These are phyloP conservation scores for Cryptomeria japonica DNA, from an alignment of 75 land plant genomes.

Conservation along the genomic window DNA sequence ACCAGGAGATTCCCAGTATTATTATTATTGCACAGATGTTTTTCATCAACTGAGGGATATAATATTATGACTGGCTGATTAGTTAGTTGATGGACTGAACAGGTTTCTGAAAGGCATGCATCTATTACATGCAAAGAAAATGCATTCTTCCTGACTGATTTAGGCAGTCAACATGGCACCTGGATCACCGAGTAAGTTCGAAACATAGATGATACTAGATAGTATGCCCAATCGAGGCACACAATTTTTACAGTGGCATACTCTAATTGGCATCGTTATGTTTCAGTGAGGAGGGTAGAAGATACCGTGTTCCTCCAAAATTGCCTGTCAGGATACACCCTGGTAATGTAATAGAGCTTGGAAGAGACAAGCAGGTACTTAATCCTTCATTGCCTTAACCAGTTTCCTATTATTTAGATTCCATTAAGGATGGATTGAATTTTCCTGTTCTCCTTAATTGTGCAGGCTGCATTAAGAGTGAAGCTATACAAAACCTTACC, in stretches of 20 bases:
- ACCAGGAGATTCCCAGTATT: neutral
- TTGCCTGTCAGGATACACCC: constrained; percentile 66
- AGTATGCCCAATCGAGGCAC: too few species aligned
- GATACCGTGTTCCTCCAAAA: constrained; percentile 59
- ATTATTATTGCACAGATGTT: neutral
- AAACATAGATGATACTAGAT: neutral
- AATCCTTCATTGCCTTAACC: neutral
- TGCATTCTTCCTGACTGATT: constrained; percentile 72
- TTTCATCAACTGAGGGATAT: neutral
- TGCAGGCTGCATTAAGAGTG: constrained; percentile 53
- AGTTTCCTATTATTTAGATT: neutral
- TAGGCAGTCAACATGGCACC: constrained; percentile 76
- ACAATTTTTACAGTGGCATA: neutral
- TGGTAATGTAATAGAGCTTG: constrained; percentile 69
- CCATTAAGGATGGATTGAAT: neutral
- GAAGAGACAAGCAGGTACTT: constrained; percentile 62
- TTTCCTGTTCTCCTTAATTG: neutral
- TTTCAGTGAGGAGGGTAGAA: constrained; percentile 72
- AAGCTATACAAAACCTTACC: constrained; percentile 30
- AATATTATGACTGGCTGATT: neutral
- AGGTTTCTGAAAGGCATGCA: constrained; percentile 81
- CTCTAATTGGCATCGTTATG: neutral
- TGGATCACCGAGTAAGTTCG: constrained; percentile 79
- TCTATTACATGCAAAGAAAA: constrained; percentile 61
- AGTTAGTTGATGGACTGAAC: neutral